Conservation (phyloP, 495 filamentous ascomycete species). For the Talaromyces adpressus region DNA sequence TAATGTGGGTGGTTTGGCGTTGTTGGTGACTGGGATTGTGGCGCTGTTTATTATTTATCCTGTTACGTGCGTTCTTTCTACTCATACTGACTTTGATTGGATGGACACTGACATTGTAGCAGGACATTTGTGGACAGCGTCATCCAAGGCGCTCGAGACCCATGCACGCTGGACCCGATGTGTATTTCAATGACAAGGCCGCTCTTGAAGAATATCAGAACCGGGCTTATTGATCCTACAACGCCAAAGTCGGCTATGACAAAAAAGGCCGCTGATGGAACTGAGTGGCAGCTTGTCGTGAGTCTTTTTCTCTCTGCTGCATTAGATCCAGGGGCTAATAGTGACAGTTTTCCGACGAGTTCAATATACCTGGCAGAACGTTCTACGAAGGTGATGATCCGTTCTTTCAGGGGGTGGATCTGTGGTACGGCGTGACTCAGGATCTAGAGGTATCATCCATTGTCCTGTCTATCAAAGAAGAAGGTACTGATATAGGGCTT, state of each 20-base stretch:
- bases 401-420: constrained; percentile 60
- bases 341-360: constrained; percentile 67
- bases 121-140: constrained; percentile 51
- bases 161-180: constrained; percentile 35
- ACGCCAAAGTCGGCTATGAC: constrained; percentile 55
- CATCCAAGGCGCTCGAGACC: constrained; percentile 17
- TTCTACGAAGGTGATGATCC: constrained; percentile 73
- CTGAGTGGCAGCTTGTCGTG: constrained; percentile 58
- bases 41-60: constrained; percentile 69
- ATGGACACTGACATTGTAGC: not conserved
- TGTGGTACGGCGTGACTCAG: constrained; percentile 77
- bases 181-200: constrained; percentile 54
- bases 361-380: constrained; percentile 61
- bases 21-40: constrained; percentile 58
- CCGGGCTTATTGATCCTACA: constrained; percentile 61
- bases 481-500: not conserved
- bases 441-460: constrained; percentile 53
- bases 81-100: not conserved
- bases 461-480: not conserved
- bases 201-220: constrained; percentile 53
- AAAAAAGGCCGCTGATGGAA: constrained; percentile 52
- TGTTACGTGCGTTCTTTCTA: constrained; percentile 48
- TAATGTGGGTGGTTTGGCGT: constrained; percentile 58
- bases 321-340: constrained; percentile 15
- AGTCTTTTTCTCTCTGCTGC: constrained; percentile 16